Conservation (phyloP, 305 asterid genomes). For the Nicotiana rustica region DNA sequence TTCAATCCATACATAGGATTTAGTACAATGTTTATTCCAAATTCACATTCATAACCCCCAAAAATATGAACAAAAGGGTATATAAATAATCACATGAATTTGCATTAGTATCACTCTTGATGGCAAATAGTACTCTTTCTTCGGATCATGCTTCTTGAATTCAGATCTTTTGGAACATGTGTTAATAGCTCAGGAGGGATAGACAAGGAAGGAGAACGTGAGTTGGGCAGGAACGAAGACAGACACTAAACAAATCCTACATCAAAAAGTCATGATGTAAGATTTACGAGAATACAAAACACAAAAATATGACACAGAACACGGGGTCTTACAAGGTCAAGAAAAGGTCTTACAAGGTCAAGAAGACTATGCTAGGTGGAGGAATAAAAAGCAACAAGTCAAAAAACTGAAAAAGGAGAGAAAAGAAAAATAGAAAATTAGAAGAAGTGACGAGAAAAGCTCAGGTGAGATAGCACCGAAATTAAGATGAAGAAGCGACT, state of each 20-base stretch:
- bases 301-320: neutral
- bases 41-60: constrained; percentile 5
- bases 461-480: constrained; percentile 85
- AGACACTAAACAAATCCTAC: constrained; percentile 27
- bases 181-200: constrained; percentile 93
- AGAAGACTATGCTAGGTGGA: constrained; percentile 51
- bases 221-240: constrained; percentile 51
- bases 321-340: constrained; percentile 96
- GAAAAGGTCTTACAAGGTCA: constrained; percentile 99
- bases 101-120: neutral
- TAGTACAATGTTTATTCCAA: neutral
- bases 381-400: constrained; percentile 60
- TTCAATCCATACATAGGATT: neutral
- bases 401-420: constrained; percentile 38
- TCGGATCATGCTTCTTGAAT: constrained; percentile 11
- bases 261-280: constrained; percentile 35
- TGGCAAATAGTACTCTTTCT: constrained; percentile 25
- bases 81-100: constrained; percentile 19
- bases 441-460: constrained; percentile 50
- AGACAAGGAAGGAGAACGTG: constrained; percentile 96
- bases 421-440: neutral
- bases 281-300: constrained; percentile 26
- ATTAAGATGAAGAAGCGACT: constrained; percentile 39
- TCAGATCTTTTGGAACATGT: neutral
- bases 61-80: neutral